phyloP scores from a whole-genome alignment of 352 stramenopile species.

The Globisporangium iwayamae region DNA sequence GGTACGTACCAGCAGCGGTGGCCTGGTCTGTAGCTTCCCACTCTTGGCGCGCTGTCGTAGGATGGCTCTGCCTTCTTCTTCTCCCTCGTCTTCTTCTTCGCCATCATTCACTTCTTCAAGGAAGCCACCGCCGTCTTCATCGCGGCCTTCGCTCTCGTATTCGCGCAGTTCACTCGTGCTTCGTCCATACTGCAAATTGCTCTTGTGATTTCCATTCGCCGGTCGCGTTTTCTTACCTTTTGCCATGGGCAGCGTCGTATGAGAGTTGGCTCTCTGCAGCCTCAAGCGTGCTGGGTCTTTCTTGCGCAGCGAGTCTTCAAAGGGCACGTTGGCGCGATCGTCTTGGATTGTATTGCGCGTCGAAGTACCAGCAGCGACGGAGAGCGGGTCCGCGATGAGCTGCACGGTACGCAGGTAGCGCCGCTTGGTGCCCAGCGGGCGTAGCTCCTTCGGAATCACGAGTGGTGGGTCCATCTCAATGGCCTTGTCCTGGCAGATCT shows the following conservation, averaged over 20 bases:
- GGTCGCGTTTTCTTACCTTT: background rate
- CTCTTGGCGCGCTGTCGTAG: constrained; percentile 10
- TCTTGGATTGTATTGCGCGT: background rate
- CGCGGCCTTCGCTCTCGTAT: background rate
- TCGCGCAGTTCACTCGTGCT: background rate
- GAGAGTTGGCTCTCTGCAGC: constrained; percentile 10
- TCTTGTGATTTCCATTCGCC: background rate
- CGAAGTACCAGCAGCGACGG: background rate
- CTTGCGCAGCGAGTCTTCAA: constrained; percentile 13
- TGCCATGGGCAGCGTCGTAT: background rate
- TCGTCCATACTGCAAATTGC: background rate
- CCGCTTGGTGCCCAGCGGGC: constrained; percentile 35
- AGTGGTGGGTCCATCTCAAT: constrained; percentile 45
- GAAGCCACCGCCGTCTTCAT: background rate
- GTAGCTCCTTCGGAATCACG: constrained; percentile 50
- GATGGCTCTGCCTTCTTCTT: background rate
- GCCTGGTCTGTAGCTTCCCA: constrained; percentile 5
- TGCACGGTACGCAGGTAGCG: constrained; percentile 67
- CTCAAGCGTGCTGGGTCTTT: background rate
- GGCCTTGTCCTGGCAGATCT: constrained; percentile 29
- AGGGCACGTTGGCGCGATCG: background rate
- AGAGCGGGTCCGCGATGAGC: constrained; percentile 32
- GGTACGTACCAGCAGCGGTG: constrained; percentile 1
- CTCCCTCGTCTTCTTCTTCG: background rate
- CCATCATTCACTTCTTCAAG: background rate